phyloP scores from a whole-genome alignment of 164 flowering plant species.

The Tetrastigma voinierianum region DNA sequence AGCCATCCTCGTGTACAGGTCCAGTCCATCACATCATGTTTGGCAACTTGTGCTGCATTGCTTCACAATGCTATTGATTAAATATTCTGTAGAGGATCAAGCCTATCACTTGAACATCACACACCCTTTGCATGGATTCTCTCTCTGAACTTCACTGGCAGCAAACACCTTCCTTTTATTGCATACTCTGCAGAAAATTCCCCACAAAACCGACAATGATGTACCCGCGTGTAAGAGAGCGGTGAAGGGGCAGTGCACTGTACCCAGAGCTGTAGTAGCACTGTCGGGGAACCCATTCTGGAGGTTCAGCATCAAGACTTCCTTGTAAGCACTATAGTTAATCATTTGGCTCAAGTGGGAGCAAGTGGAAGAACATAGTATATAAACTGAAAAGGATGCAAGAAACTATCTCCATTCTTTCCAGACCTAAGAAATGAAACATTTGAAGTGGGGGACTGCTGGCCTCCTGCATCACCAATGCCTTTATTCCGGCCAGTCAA shows the following conservation, averaged over 20 bases:
- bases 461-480: slow-evolving; percentile 9
- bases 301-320: slow-evolving; percentile 83
- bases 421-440: slow-evolving; percentile 70
- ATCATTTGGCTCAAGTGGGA: slow-evolving; percentile 56
- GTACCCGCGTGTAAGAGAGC: slow-evolving; percentile 89
- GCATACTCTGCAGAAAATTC: slow-evolving; percentile 79
- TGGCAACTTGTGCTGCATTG: slow-evolving; percentile 80
- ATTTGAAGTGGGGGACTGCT: slow-evolving; percentile 44
- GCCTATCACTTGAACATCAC: slow-evolving; percentile 92
- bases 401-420: slow-evolving; percentile 75
- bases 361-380: slow-evolving; percentile 98
- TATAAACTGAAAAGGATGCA: slow-evolving; percentile 79
- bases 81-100: slow-evolving; percentile 79
- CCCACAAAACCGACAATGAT: slow-evolving; percentile 98
- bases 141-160: slow-evolving; percentile 89
- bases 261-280: slow-evolving; percentile 63
- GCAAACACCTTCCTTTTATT: slow-evolving; percentile 83
- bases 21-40: slow-evolving; percentile 95
- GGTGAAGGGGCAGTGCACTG: slow-evolving; percentile 79
- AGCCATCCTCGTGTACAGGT: slow-evolving; percentile 86
- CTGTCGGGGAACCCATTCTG: slow-evolving; percentile 97
- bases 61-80: slow-evolving; percentile 76
- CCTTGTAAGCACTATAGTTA: slow-evolving; percentile 59
- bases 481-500: slow-evolving; percentile 61
- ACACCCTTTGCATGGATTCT: slow-evolving; percentile 95